Evolutionary conservation across 1,284 basidiomycete species (phyloP).

Genomic region (Ceratobasidium sp.): DNA sequence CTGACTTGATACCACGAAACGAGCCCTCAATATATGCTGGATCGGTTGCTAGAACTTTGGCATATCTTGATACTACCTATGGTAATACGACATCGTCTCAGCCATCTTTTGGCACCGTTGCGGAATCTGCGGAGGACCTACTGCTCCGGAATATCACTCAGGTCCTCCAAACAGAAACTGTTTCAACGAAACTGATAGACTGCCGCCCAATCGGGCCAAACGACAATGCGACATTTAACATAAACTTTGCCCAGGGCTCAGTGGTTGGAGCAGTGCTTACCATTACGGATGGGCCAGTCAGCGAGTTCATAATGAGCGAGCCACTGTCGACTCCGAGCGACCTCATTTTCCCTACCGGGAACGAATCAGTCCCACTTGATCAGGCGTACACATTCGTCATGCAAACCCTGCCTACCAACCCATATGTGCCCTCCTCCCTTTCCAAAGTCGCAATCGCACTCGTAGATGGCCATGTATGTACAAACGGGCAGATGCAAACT

Average conservation of each 20-base stretch:
- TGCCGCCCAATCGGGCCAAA: conserved; percentile 1
- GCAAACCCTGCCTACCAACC: not conserved
- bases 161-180: not conserved
- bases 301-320: not conserved
- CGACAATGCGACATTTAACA: not conserved
- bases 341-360: not conserved
- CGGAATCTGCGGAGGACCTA: not conserved
- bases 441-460: not conserved
- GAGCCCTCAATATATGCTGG: not conserved
- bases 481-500: conserved; percentile 8
- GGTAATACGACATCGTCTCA: not conserved
- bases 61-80: not conserved
- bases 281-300: not conserved
- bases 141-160: not conserved
- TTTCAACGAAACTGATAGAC: conserved; percentile 3
- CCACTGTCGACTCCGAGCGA: not conserved
- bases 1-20: not conserved
- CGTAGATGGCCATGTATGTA: not conserved
- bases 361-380: not conserved
- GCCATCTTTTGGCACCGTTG: not conserved
- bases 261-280: not conserved
- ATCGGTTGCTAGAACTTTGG: conserved; percentile 10
- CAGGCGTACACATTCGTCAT: conserved; percentile 1
- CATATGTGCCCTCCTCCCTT: not conserved
- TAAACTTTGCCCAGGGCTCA: not conserved